A percentile compares a stretch with the other conserved stretches of the same genome.
These are phyloP conservation scores for Benincasa hispida DNA, from an alignment of 306 rosid genomes.

Conservation along the genomic window DNA sequence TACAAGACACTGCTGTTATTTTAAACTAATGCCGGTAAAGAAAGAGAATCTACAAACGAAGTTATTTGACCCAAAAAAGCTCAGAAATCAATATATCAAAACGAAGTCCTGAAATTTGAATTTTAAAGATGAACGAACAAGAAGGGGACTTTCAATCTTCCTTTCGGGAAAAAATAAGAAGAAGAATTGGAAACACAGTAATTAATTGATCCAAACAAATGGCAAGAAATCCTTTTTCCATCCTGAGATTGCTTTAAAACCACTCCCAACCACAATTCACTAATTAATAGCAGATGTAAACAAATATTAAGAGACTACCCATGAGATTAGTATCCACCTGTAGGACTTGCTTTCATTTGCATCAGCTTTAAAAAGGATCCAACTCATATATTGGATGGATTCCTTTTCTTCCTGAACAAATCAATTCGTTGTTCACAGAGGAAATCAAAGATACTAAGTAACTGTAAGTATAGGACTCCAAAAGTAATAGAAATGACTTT, in stretches of 20 bases:
- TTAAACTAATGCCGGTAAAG: neutral
- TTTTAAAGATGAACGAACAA: neutral
- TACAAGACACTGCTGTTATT: neutral
- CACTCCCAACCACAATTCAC: neutral
- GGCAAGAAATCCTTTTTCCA: neutral
- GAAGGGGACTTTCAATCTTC: neutral
- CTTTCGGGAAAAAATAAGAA: neutral
- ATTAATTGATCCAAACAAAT: neutral
- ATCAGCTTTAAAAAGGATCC: conserved; percentile 12
- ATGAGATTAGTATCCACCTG: conserved; percentile 8
- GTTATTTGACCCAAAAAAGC: neutral
- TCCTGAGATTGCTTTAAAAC: conserved; percentile 2
- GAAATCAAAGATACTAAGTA: neutral
- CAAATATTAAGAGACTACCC: conserved; percentile 2
- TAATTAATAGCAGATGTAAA: neutral
- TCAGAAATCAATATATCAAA: neutral
- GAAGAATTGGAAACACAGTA: neutral
- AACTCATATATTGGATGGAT: conserved; percentile 7
- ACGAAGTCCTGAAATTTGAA: neutral
- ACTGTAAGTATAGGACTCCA: conserved; percentile 9
- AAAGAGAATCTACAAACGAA: neutral
- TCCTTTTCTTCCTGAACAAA: conserved; percentile 12
- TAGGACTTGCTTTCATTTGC: conserved; percentile 9
- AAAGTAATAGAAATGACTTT: neutral
- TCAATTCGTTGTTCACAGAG: conserved; percentile 8